Conservation (phyloP, 208 protist genomes). For the Trypanosoma caninum region DNA sequence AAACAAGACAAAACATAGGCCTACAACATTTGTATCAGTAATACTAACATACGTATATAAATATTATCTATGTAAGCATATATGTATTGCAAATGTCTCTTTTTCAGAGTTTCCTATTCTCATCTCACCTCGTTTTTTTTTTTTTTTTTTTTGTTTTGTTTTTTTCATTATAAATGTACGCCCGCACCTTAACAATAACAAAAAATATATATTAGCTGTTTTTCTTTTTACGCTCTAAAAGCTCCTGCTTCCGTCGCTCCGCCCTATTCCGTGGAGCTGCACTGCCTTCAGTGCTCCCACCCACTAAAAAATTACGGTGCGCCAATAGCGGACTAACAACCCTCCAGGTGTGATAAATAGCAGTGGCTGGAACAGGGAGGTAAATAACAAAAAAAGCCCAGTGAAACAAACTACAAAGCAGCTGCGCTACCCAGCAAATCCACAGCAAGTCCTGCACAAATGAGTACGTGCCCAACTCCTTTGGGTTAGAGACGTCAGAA, state of each 20-base stretch:
- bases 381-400: constrained; percentile 81
- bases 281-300: constrained; percentile 4
- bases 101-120: too few relatives aligned
- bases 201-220: too few relatives aligned
- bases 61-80: too few relatives aligned
- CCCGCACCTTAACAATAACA: too few relatives aligned
- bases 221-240: constrained; percentile 55
- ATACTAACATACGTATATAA: too few relatives aligned
- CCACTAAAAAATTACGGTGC: constrained; percentile 10
- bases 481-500: constrained; percentile 68
- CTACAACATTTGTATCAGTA: too few relatives aligned
- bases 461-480: constrained; percentile 73
- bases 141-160: too few relatives aligned
- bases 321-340: constrained; percentile 38
- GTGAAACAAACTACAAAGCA: constrained; percentile 59
- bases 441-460: constrained; percentile 86
- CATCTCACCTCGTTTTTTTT: too few relatives aligned
- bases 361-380: constrained; percentile 72
- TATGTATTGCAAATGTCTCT: too few relatives aligned
- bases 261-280: constrained; percentile 36
- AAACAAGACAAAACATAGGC: neutral
- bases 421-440: constrained; percentile 86
- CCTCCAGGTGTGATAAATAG: constrained; percentile 67
- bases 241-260: constrained; percentile 62
- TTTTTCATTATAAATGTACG: too few relatives aligned